Base-by-base conservation (phyloP, 495 filamentous ascomycete species). In the Neurospora sp. region DNA sequence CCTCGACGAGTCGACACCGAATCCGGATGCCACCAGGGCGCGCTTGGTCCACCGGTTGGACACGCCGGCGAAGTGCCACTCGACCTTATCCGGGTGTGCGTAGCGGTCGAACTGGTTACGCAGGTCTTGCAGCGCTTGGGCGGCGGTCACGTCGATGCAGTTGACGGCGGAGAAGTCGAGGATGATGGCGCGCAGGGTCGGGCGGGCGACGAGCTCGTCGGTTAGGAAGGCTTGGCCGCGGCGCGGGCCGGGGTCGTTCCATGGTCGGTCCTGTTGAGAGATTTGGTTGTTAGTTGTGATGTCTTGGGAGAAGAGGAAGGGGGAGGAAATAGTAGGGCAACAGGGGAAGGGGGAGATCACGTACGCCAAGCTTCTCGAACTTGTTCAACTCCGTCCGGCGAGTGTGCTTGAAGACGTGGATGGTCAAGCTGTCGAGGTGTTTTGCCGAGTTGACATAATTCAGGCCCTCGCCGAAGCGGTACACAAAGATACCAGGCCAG, bases 231-330 rank as follows among this genome's bases (percentile, higher is more conserved):
- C 35, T 75, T 89, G 80, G 72, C 89, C 89, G 71, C 85, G 86
- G n/a, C 88, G 86, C 22, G 93, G 92, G 46, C 92, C 94, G 3
- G 95, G 91, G 79, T 97, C 90, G 78, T 98, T 98, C 95, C 95
- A 98, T 0, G 83, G 86, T n/a, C 80, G 81, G 39, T 84, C 84
- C 78, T 78, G 74, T 70, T 9, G 68, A 42, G 68, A 42, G 5
- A 10, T 8, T 46, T 18, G 7, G 31, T 20, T 77, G 72, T 44
- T 74, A 74, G 20, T 74, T 74, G 10, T 16, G 65, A 9, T 38
- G 18, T 12, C 16, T 20, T 31, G 10, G 11, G 44, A 42, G 14
- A 20, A 27, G 16, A 42, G 16, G 27, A 27, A 12, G 10, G 11
- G 4, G 11, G 42, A 46, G 4, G 42, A n/a, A n/a, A 10, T 20